Percentiles rank a stretch among this genome's conserved stretches.
Conservation (phyloP, 768 basidiomycete genomes). For the Rossbeevera mucosa region DNA sequence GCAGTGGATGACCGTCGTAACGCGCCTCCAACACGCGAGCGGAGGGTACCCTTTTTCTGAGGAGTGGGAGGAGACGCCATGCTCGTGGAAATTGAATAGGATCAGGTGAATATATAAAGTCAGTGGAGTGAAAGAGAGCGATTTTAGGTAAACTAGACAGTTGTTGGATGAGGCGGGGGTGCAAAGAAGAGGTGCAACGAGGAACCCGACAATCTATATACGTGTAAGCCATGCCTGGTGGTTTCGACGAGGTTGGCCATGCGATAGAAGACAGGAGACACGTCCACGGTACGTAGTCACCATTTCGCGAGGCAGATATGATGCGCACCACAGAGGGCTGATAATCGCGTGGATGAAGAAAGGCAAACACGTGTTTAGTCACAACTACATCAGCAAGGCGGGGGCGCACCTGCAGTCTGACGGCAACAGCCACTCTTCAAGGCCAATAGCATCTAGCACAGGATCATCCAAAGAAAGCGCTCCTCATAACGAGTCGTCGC, state of each 20-base stretch:
- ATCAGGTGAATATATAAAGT: slow-evolving; percentile 5
- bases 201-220: slow-evolving; percentile 28
- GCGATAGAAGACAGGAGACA: slow-evolving; percentile 25
- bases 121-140: slow-evolving; percentile 5
- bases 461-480: slow-evolving; percentile 10
- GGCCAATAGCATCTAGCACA: slow-evolving; percentile 8
- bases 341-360: slow-evolving; percentile 33
- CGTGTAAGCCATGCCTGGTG: slow-evolving; percentile 27
- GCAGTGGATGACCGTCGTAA: slow-evolving; percentile 60
- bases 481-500: slow-evolving; percentile 2
- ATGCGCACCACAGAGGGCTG: slow-evolving; percentile 29
- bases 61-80: slow-evolving; percentile 29
- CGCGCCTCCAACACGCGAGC: slow-evolving; percentile 56
- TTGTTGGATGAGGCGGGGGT: slow-evolving; percentile 13
- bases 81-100: slow-evolving; percentile 14
- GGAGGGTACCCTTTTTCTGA: slow-evolving; percentile 41
- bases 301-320: slow-evolving; percentile 26
- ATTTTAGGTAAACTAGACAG: slow-evolving; percentile 8
- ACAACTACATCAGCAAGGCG: slow-evolving; percentile 8
- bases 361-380: slow-evolving; percentile 30
- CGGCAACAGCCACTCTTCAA: background rate
- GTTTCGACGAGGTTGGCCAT: slow-evolving; percentile 34
- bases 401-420: slow-evolving; percentile 9
- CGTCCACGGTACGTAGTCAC: slow-evolving; percentile 13
- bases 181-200: slow-evolving; percentile 19